Conservation (phyloP, 331 rosid genomes). For the Dryas integrifolia region DNA sequence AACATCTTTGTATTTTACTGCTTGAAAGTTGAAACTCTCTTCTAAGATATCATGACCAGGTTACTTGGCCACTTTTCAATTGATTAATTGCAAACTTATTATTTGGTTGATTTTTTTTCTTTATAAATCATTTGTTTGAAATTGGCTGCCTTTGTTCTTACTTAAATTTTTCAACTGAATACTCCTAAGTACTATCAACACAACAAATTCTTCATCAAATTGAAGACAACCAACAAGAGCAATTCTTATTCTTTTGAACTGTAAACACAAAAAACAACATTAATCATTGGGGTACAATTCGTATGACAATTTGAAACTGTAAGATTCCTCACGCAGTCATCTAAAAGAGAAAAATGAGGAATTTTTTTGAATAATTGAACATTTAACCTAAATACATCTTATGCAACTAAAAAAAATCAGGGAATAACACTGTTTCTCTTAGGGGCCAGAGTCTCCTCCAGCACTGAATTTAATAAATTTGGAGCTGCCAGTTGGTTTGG, state of each 20-base stretch:
- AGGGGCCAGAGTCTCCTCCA: conserved; percentile 10
- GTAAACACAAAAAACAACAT: conserved; percentile 4
- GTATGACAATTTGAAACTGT: conserved; percentile 10
- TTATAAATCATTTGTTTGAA: not conserved
- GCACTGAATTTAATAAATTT: conserved; percentile 20
- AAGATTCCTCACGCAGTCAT: conserved; percentile 15
- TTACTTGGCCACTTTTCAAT: not conserved
- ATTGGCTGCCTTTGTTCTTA: not conserved
- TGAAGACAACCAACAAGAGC: not conserved
- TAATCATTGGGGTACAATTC: conserved; percentile 7
- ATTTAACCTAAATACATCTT: conserved; percentile 7
- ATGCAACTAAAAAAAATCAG: not conserved
- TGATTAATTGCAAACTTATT: too few species aligned
- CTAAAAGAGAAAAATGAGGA: not conserved
- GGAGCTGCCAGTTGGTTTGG: conserved; percentile 15
- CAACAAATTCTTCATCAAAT: not conserved
- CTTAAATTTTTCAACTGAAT: not conserved
- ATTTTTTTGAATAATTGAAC: not conserved
- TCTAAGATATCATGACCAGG: not conserved
- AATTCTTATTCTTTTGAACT: conserved; percentile 11
- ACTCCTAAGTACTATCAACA: not conserved
- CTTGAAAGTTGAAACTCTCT: not conserved
- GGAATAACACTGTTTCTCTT: conserved; percentile 22
- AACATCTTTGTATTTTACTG: not conserved
- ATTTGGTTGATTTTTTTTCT: too few species aligned